A percentile compares a stretch with the other conserved stretches of the same genome.
phyloP scores from a whole-genome alignment of 2,329 filamentous ascomycete genomes.

The Diplodia mutila region DNA sequence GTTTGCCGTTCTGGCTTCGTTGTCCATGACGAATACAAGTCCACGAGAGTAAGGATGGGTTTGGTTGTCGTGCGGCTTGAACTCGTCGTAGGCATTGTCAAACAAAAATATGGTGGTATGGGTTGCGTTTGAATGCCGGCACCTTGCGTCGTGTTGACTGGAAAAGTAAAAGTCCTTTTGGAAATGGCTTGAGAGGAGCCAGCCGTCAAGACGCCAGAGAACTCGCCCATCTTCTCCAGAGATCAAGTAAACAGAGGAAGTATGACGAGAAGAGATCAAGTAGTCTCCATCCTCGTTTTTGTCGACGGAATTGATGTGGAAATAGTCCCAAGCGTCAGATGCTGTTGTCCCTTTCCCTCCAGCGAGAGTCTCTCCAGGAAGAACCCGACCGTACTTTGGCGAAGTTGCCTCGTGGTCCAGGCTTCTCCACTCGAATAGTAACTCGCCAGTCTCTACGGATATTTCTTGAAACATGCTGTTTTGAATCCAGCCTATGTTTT shows the following conservation, averaged over 20 bases:
- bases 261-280: constrained; percentile 57
- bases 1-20: not conserved
- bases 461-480: constrained; percentile 59
- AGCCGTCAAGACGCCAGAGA: constrained; percentile 54
- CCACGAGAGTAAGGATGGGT: constrained; percentile 34
- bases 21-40: not conserved
- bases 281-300: constrained; percentile 57
- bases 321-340: constrained; percentile 56
- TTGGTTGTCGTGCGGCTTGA: constrained; percentile 38
- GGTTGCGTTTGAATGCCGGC: constrained; percentile 49
- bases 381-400: constrained; percentile 38
- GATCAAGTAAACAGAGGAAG: constrained; percentile 53
- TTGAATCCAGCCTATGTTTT: constrained; percentile 55
- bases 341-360: constrained; percentile 39
- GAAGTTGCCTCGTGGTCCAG: constrained; percentile 57
- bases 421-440: constrained; percentile 63
- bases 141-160: constrained; percentile 59
- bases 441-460: constrained; percentile 57
- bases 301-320: constrained; percentile 61
- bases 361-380: constrained; percentile 37
- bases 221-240: constrained; percentile 52
- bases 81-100: constrained; percentile 57
- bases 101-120: constrained; percentile 58
- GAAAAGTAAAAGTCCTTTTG: constrained; percentile 49
- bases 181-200: constrained; percentile 30